Evolutionary conservation across 306 rosid species (phyloP), one percentile per base, ranked within the genome.

Genomic region (Notholithocarpus densiflorus): DNA sequence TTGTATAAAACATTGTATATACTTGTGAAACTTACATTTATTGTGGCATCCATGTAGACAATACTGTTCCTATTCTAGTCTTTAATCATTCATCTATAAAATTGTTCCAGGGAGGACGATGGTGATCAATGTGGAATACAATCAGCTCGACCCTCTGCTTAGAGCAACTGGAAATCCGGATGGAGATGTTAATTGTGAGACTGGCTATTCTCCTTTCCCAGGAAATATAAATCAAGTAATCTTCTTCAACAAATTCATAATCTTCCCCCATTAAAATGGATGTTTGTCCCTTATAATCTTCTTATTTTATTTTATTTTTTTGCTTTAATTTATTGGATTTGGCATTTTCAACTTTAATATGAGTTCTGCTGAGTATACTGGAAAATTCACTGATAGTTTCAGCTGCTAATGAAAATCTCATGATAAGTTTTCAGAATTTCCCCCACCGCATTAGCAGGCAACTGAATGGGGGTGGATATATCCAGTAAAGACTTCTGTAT

Each of bases 41-140:
- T 18, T 48, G 23, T 23, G 27, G 34, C 60, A n/a, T 71, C 43
- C 69, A 53, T 64, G 55, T 61, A 9, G 21, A 26, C n/a, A 68
- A 68, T 34, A 15, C 21, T 7, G 26, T 18, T 17, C 20, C 12
- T 37, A 18, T 23, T 52, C 65, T 23, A 77, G 70, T 32, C 56
- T 53, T 71, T 77, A 77, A 80, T 74, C 51, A 51, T 73, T 81
- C 65, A 68, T 54, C 82, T 56, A 23, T 8, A 73, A 77, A 65
- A 24, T 73, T 64, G 75, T 74, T 57, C 62, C 82, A 95, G 99
- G 99, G 84, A 93, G 98, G 88, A 48, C 91, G 1, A 90, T 95
- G 99, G 98, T 95, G 84, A 93, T 93, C 84, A 93, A 95, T 84
- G 99, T 95, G 80, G 99, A 93, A 84, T 95, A 93, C 92, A 95